Evolutionary conservation across 176 grass and related monocot species (phyloP).

Genomic region (Stipa capillata): DNA sequence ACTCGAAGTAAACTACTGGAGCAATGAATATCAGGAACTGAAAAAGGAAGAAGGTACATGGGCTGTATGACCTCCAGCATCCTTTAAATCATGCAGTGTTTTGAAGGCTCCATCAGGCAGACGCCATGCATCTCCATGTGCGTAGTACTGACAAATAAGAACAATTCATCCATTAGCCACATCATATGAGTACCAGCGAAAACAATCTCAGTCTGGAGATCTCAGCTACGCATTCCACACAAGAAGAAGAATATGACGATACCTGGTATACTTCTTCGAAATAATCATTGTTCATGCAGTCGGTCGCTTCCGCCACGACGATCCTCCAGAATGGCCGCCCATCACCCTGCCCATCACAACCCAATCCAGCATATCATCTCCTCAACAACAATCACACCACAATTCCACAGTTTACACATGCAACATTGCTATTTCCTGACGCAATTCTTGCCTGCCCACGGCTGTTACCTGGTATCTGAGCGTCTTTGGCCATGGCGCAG

Average conservation of each 20-base stretch:
- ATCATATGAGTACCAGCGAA: neutral
- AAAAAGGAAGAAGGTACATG: constrained; percentile 25
- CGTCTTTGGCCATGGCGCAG: constrained; percentile 76
- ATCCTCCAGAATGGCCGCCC: constrained; percentile 79
- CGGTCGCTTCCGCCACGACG: constrained; percentile 67
- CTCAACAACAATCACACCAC: neutral
- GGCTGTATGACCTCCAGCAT: constrained; percentile 63
- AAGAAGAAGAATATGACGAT: neutral
- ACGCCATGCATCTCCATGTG: constrained; percentile 73
- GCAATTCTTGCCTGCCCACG: neutral
- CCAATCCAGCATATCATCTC: neutral
- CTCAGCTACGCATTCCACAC: neutral
- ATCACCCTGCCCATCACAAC: constrained; percentile 51
- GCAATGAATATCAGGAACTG: neutral
- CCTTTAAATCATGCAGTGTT: constrained; percentile 47
- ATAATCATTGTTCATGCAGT: constrained; percentile 50
- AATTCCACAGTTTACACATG: neutral
- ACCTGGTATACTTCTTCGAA: constrained; percentile 96
- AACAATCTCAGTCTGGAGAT: neutral
- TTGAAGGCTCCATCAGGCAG: constrained; percentile 59
- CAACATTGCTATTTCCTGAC: neutral
- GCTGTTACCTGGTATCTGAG: constrained; percentile 68
- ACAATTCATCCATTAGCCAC: neutral
- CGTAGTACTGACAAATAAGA: constrained; percentile 43
- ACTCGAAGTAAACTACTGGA: neutral